These are phyloP conservation scores for Dimocarpus longan DNA, from an alignment of 345 rosid genomes.

Conservation along the genomic window DNA sequence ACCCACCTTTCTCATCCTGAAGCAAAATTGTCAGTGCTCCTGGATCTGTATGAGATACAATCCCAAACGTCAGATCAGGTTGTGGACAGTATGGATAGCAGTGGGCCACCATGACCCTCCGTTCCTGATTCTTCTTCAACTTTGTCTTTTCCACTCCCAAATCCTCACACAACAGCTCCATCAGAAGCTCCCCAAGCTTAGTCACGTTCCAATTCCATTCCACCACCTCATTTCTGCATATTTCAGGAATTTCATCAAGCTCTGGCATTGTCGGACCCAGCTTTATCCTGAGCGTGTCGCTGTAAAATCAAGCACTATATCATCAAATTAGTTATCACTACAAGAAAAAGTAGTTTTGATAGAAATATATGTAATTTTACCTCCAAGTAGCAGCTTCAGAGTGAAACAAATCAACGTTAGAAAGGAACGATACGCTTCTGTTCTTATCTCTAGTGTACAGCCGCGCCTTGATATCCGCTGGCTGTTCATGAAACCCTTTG, in stretches of 20 bases:
- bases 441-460: neutral
- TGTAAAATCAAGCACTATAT: neutral
- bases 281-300: constrained; percentile 51
- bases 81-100: constrained; percentile 59
- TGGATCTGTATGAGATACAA: constrained; percentile 49
- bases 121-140: constrained; percentile 42
- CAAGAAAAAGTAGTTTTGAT: too few relatives aligned
- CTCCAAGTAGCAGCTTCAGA: neutral
- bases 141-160: constrained; percentile 38
- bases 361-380: neutral
- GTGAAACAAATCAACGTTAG: neutral
- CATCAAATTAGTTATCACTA: neutral
- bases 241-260: constrained; percentile 44
- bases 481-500: neutral
- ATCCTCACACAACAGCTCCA: constrained; percentile 53
- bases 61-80: constrained; percentile 57
- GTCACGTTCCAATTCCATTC: constrained; percentile 42
- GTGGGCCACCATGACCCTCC: constrained; percentile 46
- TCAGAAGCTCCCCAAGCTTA: constrained; percentile 36
- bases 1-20: constrained; percentile 48
- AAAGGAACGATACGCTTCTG: neutral
- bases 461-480: neutral
- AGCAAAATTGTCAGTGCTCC: constrained; percentile 48
- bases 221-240: constrained; percentile 40
- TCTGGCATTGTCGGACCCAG: constrained; percentile 30